These are phyloP conservation scores for Protomyces macrosporus DNA, from an alignment of 1,139 yeast species.

Conservation along the genomic window DNA sequence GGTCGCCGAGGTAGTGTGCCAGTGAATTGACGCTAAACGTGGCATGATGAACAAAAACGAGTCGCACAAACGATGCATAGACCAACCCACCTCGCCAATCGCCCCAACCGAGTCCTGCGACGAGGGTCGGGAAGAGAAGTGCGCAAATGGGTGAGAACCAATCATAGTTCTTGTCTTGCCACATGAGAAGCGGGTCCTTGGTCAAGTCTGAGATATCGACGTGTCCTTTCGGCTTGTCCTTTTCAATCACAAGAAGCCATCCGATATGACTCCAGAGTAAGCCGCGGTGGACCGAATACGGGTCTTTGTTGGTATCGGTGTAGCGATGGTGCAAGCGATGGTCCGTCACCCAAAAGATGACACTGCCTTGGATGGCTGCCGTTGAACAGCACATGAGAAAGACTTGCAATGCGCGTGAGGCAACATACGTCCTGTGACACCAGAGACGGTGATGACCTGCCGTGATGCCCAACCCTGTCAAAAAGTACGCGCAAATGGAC, in stretches of 20 bases:
- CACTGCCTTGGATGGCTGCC: slow-evolving; percentile 92
- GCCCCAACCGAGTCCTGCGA: slow-evolving; percentile 78
- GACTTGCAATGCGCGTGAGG: slow-evolving; percentile 62
- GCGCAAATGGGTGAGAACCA: slow-evolving; percentile 61
- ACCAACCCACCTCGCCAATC: slow-evolving; percentile 90
- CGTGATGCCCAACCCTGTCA: slow-evolving; percentile 85
- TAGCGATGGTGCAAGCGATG: slow-evolving; percentile 97
- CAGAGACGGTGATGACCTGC: slow-evolving; percentile 86
- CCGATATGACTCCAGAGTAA: slow-evolving; percentile 96
- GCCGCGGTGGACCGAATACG: slow-evolving; percentile 93
- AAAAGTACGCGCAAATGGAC: slow-evolving; percentile 56
- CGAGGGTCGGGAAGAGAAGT: slow-evolving; percentile 63
- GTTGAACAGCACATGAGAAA: slow-evolving; percentile 84
- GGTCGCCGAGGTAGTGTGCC: slow-evolving; percentile 97
- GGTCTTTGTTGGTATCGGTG: slow-evolving; percentile 96
- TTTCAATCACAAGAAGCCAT: slow-evolving; percentile 91
- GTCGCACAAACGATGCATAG: slow-evolving; percentile 82
- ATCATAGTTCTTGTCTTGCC: slow-evolving; percentile 90
- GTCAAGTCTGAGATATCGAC: slow-evolving; percentile 91
- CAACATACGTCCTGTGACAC: slow-evolving; percentile 86
- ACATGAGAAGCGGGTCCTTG: slow-evolving; percentile 81
- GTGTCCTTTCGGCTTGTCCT: slow-evolving; percentile 91
- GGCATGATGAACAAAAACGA: slow-evolving; percentile 87
- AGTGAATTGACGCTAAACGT: slow-evolving; percentile 97
- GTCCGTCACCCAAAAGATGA: slow-evolving; percentile 98